Evolutionary conservation across 495 filamentous ascomycete species (phyloP).

Genomic region (Immersiella caudata): DNA sequence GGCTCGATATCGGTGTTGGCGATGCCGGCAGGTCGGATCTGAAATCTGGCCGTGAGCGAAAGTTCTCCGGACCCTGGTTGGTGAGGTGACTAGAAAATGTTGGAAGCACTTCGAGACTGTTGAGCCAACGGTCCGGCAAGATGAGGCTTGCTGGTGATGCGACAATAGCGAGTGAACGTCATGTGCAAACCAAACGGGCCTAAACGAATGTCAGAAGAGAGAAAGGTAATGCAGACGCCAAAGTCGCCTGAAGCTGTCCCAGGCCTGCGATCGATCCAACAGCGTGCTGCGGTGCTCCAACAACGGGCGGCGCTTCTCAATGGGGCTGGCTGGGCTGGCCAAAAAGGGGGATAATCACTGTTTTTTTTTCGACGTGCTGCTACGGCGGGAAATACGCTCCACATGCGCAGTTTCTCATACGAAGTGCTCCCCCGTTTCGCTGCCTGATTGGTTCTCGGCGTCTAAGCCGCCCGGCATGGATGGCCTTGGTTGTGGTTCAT

Average conservation of each 20-base stretch:
- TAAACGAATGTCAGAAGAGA: conserved; percentile 37
- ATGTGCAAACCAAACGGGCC: conserved; percentile 30
- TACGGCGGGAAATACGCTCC: conserved; percentile 32
- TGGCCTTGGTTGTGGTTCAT: conserved; percentile 30
- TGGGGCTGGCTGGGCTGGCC: conserved; percentile 17
- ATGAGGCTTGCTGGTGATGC: conserved; percentile 1
- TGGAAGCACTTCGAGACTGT: background rate
- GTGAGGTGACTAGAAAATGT: background rate
- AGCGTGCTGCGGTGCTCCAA: conserved; percentile 23
- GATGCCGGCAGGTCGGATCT: background rate
- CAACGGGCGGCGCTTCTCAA: conserved; percentile 17
- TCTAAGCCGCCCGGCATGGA: conserved; percentile 30
- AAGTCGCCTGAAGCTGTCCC: conserved; percentile 21
- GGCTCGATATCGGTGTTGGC: background rate
- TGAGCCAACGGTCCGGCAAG: background rate
- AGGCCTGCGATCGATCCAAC: conserved; percentile 28
- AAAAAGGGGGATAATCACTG: conserved; percentile 30
- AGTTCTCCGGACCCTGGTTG: background rate
- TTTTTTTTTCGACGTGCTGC: conserved; percentile 30
- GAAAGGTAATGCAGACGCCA: conserved; percentile 15
- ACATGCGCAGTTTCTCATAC: conserved; percentile 32
- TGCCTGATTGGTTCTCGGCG: conserved; percentile 31
- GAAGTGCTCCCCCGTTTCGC: conserved; percentile 25
- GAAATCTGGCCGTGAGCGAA: background rate
- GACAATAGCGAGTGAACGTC: conserved; percentile 36